Conservation (phyloP, 768 basidiomycete species). For the Lepiota subincarnata region DNA sequence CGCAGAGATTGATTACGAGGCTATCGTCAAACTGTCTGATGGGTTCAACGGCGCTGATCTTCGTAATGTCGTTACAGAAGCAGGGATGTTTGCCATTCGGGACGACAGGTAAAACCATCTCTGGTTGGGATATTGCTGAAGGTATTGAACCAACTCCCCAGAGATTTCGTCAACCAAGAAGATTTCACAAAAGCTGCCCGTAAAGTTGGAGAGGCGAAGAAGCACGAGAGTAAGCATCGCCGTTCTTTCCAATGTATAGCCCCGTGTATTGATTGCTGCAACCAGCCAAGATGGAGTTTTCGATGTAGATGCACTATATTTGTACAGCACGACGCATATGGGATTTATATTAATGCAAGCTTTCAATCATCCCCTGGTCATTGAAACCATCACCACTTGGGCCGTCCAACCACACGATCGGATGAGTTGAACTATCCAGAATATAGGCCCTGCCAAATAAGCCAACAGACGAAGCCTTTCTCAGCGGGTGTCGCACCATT, state of each 20-base stretch:
- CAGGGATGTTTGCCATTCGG: constrained; percentile 98
- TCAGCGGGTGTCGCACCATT: too few species aligned
- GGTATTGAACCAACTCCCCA: constrained; percentile 19
- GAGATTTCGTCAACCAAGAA: constrained; percentile 90
- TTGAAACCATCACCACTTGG: too few species aligned
- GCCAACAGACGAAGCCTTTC: too few species aligned
- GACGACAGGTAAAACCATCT: constrained; percentile 52
- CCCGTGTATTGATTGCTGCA: constrained; percentile 6
- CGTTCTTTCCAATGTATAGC: neutral
- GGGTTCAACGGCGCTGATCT: constrained; percentile 96
- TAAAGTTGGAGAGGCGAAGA: constrained; percentile 95
- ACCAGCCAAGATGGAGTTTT: constrained; percentile 53
- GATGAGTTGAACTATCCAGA: too few species aligned
- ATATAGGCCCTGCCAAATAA: too few species aligned
- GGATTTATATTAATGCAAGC: constrained; percentile 9
- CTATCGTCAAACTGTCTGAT: constrained; percentile 95
- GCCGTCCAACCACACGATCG: too few species aligned
- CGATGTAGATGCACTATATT: constrained; percentile 29
- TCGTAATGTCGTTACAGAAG: constrained; percentile 91
- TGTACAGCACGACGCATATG: constrained; percentile 13
- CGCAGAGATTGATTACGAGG: constrained; percentile 96
- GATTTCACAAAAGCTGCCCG: constrained; percentile 95
- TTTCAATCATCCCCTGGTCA: neutral
- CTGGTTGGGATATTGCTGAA: neutral
- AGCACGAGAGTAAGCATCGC: constrained; percentile 83